Evolutionary conservation across 2,329 filamentous ascomycete species (phyloP), one percentile per base, ranked within the genome.

Genomic region (Trichoderma breve): DNA sequence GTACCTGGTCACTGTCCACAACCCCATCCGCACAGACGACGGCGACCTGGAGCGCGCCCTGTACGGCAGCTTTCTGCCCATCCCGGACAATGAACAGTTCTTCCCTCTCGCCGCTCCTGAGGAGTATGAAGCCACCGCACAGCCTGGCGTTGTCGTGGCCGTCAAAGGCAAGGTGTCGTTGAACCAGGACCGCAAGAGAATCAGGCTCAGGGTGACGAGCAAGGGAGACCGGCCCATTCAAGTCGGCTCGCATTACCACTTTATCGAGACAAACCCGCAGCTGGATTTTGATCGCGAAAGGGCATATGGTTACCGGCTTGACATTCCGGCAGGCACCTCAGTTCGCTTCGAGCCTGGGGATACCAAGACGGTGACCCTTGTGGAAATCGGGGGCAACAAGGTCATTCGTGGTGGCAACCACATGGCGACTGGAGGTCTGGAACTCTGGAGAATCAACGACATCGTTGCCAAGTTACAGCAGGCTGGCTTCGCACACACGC

Each of bases 331-430:
- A 0, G 95, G 95, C 43, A 98, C 95, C 1, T 97, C 94, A 8
- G 91, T 97, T 36, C 91, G 95, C 57, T 98, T 98, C 79, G 95
- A 98, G 84, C 95, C 95, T 0, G 95, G 95, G 66, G 95, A 98
- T 81, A 91, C 90, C 65, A 97, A 94, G 86, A 97, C 94, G 1
- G 94, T 98, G 18, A 93, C 90, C 0, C 86, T 98, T 7, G 95
- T 98, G 18, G 92, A 97, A 80, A 97, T 98, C 78, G 93, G 88
- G 5, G 95, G 95, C 0, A 86, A 91, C 76, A 90, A 89, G 79
- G 84, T 94, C 63, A 97, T 98, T 77, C 88, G 89, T 34, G 95
- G 95, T 39, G 95, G 95, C 62, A 98, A 97, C 81, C 86, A 85
- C 73, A 80, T 98, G 32, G 95, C 95, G 0, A 86, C 88, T 4